These are phyloP conservation scores for Taphrina flavorubra DNA, from an alignment of 1,139 yeast genomes.

Conservation along the genomic window DNA sequence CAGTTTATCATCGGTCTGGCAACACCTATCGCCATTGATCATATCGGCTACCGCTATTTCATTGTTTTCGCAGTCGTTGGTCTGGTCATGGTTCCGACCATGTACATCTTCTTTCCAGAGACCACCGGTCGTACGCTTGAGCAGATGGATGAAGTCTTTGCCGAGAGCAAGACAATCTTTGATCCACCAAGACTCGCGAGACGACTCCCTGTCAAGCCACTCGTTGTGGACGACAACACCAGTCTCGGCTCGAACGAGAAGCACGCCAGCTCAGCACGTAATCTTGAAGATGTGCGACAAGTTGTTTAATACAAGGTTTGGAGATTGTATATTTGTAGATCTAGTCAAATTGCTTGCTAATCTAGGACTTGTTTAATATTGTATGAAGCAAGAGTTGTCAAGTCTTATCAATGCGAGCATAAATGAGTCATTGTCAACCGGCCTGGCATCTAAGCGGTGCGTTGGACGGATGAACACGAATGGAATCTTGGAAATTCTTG, in stretches of 20 bases:
- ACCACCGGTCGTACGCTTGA: slow-evolving; percentile 50
- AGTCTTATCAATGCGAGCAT: no score
- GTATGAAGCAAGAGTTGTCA: no score
- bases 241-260: slow-evolving; percentile 16
- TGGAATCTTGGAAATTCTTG: no score
- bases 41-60: slow-evolving; percentile 58
- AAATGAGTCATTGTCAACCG: no score
- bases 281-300: slow-evolving; percentile 4
- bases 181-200: slow-evolving; percentile 24
- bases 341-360: no score
- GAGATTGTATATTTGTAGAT: no score
- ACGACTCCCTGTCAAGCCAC: slow-evolving; percentile 4
- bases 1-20: slow-evolving; percentile 50
- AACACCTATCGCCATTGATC: slow-evolving; percentile 60
- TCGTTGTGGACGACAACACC: slow-evolving; percentile 12
- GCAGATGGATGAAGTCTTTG: slow-evolving; percentile 43
- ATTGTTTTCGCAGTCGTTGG: slow-evolving; percentile 56
- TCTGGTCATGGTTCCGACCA: slow-evolving; percentile 51
- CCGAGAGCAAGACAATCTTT: slow-evolving; percentile 21
- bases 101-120: slow-evolving; percentile 91
- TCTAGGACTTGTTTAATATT: no score
- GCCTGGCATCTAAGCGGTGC: no score
- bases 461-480: no score
- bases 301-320: not conserved
- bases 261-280: not conserved